phyloP scores from a whole-genome alignment of 2,329 filamentous ascomycete genomes.

The Cladosporium velox region DNA sequence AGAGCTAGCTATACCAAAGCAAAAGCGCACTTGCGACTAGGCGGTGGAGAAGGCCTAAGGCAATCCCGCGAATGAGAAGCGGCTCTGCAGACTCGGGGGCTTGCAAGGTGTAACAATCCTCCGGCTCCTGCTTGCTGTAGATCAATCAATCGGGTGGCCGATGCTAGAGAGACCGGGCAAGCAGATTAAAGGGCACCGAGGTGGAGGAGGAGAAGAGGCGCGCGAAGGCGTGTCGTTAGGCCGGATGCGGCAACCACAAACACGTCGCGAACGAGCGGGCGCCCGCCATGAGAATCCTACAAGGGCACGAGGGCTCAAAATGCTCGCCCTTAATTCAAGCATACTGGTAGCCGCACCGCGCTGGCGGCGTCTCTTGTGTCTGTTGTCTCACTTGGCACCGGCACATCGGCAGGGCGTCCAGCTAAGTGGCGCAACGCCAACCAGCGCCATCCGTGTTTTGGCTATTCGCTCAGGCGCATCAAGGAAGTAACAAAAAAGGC shows the following conservation, averaged over 20 bases:
- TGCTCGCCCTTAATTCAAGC: conserved; percentile 15
- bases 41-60: conserved; percentile 1
- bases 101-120: conserved; percentile 8
- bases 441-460: conserved; percentile 16
- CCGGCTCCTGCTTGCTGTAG: conserved; percentile 15
- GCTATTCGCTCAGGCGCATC: background rate
- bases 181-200: conserved; percentile 10
- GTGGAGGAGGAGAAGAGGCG: conserved; percentile 10
- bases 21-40: background rate
- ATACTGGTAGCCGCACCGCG: conserved; percentile 12
- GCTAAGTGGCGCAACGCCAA: conserved; percentile 17
- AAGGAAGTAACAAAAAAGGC: background rate
- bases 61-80: conserved; percentile 13
- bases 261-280: background rate
- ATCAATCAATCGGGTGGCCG: conserved; percentile 14
- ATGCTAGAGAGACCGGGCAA: background rate
- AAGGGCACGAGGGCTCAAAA: conserved; percentile 10
- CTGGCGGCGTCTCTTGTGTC: conserved; percentile 6
- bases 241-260: conserved; percentile 2
- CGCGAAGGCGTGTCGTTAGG: background rate
- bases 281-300: background rate
- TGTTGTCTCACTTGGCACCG: conserved; percentile 14
- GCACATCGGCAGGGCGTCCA: conserved; percentile 10
- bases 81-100: conserved; percentile 13
- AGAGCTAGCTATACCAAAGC: background rate